Evolutionary conservation across 306 rosid genomes (phyloP).

Genomic region (Ziziphus jujuba): DNA sequence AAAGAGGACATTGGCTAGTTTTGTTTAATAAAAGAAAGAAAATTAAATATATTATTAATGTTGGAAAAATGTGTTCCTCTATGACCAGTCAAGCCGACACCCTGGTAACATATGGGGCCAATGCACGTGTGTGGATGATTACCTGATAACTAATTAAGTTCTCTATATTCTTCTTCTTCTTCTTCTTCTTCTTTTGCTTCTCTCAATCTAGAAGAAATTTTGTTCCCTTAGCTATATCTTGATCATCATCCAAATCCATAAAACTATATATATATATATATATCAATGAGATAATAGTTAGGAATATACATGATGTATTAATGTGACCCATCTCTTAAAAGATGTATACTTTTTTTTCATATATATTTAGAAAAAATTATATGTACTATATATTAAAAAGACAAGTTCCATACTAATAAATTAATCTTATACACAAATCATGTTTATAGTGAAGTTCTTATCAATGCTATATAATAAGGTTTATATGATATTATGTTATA

Average conservation of each 20-base stretch:
- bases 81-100: constrained; percentile 71
- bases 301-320: background rate
- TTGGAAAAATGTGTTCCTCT: constrained; percentile 35
- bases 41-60: constrained; percentile 13
- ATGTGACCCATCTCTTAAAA: background rate
- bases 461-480: too few relatives aligned
- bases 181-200: too few relatives aligned
- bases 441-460: too few relatives aligned
- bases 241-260: background rate
- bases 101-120: constrained; percentile 53
- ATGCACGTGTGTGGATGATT: constrained; percentile 70
- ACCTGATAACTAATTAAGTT: constrained; percentile 31
- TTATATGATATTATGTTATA: too few relatives aligned
- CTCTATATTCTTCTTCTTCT: constrained; percentile 7
- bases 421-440: too few relatives aligned
- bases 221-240: background rate
- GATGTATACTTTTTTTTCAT: background rate
- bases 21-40: background rate
- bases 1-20: background rate
- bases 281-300: background rate
- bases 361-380: background rate
- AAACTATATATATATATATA: too few relatives aligned
- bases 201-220: constrained; percentile 27
- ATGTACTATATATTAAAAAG: too few relatives aligned
- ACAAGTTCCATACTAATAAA: too few relatives aligned